Base-by-base conservation (phyloP, 805 yeast species). In the Yarrowia keelungensis region DNA sequence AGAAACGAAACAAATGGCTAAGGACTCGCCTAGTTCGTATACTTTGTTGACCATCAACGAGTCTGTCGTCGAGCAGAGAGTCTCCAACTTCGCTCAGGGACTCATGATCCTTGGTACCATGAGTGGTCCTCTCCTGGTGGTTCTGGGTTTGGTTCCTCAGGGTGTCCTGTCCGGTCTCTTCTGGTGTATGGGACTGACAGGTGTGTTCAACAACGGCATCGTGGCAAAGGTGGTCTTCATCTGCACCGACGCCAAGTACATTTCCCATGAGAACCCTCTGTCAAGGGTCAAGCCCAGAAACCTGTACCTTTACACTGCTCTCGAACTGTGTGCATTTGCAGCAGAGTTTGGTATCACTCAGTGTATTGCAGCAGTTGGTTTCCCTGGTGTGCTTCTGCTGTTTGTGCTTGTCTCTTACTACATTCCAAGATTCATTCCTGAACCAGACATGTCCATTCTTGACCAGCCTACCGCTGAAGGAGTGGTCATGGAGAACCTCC, bases 81-180 rank as follows among this genome's bases (percentile, higher is more conserved):
- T 92, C 65, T 88, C 96, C 1, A 95, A 95, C 75, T 86, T 92
- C 0, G 81, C 84, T 0, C 99, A 94, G 75, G 99, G 99, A 0
- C 78, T 91, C 12, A 75, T 94, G 77, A 90, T 92, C 9, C 79
- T 94, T 70, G 95, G 90, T 0, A 87, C 92, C 80, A 95, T 94
- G 98, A 80, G 94, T 1, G 83, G 97, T 15, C 99, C 99, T 0
- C 83, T 94, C 42, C 81, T 94, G 70, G 82, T 87, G 0, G 94
- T 95, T 9, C 79, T 95, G 39, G 94, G 93, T 0, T 80, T 87
- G 39, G 89, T 94, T 36, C 99, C 99, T 0, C 98, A 94, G 76
- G 95, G 96, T 8, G 97, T 94, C 0, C 80, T 94, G 19, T 90
- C 97, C 0, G 99, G 99, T 0, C 81, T 95, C 58, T 94, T 95